A percentile compares a stretch with the other conserved stretches of the same genome.
Conservation (phyloP, 1,284 basidiomycete species). For the Phaffia rhodozyma region DNA sequence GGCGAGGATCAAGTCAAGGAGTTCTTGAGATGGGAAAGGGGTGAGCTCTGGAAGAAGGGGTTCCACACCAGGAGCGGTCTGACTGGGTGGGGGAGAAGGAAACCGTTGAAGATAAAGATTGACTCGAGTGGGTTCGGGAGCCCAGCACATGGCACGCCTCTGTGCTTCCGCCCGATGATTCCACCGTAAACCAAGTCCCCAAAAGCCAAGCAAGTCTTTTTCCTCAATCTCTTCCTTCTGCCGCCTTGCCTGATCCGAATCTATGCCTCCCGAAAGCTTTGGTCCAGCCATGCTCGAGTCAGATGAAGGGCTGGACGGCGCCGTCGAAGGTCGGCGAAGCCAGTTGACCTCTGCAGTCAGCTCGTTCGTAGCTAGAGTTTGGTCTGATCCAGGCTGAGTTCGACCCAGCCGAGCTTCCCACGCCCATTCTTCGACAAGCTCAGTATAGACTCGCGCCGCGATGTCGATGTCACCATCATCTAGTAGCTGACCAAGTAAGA, state of each 20-base stretch:
- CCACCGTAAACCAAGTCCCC: conserved; percentile 3
- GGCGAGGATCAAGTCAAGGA: conserved; percentile 27
- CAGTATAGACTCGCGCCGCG: conserved; percentile 33
- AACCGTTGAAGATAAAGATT: conserved; percentile 20
- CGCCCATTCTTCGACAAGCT: conserved; percentile 36
- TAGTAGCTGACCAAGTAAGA: conserved; percentile 24
- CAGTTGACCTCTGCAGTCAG: too few relatives aligned
- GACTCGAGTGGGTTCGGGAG: conserved; percentile 1
- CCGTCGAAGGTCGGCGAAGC: too few relatives aligned
- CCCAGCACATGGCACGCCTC: conserved; percentile 9
- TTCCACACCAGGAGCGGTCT: too few relatives aligned
- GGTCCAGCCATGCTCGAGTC: too few relatives aligned
- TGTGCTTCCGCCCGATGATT: conserved; percentile 11
- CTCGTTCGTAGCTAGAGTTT: too few relatives aligned
- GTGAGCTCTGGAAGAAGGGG: conserved; percentile 27
- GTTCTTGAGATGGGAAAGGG: conserved; percentile 25
- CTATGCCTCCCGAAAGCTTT: too few relatives aligned
- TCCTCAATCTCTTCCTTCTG: too few relatives aligned
- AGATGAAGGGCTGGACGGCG: too few relatives aligned
- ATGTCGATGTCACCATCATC: conserved; percentile 25
- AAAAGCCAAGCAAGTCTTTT: too few relatives aligned
- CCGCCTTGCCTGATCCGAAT: too few relatives aligned
- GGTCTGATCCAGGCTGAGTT: too few relatives aligned
- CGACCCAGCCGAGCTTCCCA: conserved; percentile 33
- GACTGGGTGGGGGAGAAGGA: conserved; percentile 32